phyloP scores from a whole-genome alignment of 345 rosid species.

The Anastatica hierochuntica region DNA sequence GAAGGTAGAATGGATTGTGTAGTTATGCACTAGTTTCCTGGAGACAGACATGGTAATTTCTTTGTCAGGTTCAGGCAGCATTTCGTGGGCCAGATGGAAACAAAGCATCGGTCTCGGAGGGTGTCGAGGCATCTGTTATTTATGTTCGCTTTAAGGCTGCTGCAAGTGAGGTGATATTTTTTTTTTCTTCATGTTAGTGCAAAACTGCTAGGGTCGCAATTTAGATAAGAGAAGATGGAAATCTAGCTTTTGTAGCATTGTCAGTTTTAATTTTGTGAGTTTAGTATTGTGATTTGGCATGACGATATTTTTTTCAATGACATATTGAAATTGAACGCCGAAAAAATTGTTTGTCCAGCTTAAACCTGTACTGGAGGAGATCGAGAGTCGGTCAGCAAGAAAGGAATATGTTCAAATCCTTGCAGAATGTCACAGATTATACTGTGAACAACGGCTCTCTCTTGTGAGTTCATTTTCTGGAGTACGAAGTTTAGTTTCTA shows the following conservation, averaged over 20 bases:
- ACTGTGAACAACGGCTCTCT: constrained; percentile 89
- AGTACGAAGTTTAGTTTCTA: constrained; percentile 7
- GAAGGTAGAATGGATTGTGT: not conserved
- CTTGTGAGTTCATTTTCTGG: constrained; percentile 43
- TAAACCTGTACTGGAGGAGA: constrained; percentile 78
- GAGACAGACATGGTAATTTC: constrained; percentile 15
- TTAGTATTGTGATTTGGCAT: not conserved
- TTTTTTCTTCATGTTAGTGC: constrained; percentile 3
- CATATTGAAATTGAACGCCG: too few species aligned
- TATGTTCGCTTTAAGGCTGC: constrained; percentile 98
- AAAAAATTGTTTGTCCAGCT: constrained; percentile 45
- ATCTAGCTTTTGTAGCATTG: not conserved
- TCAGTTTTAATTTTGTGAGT: not conserved
- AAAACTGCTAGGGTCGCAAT: not conserved
- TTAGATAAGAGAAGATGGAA: not conserved
- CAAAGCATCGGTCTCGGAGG: constrained; percentile 74
- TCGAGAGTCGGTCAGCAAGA: constrained; percentile 87
- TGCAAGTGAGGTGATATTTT: constrained; percentile 63
- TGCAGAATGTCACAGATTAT: constrained; percentile 84
- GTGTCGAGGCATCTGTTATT: constrained; percentile 89
- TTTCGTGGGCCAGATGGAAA: constrained; percentile 56
- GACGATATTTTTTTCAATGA: not conserved
- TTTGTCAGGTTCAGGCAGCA: constrained; percentile 72
- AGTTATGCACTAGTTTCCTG: constrained; percentile 7
- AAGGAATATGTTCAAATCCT: constrained; percentile 79